Percentiles rank a stretch among this genome's conserved stretches.
phyloP scores from a whole-genome alignment of 495 filamentous ascomycete genomes.

The Aspergillus funiculosus region DNA sequence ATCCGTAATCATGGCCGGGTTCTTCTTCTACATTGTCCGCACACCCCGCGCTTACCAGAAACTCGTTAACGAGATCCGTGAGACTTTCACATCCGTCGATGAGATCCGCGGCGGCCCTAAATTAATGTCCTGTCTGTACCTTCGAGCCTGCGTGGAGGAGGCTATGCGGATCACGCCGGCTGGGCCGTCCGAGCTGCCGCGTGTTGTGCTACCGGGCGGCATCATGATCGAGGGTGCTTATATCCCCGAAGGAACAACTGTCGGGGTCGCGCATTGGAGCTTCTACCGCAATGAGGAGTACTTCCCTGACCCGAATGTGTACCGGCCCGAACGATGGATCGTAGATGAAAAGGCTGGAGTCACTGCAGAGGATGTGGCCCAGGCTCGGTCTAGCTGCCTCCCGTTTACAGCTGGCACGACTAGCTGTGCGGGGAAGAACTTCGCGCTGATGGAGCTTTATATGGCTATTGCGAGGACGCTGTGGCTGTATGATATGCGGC shows the following conservation, averaged over 20 bases:
- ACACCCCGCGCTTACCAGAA: constrained; percentile 19
- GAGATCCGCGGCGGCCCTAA: constrained; percentile 31
- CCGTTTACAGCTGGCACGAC: constrained; percentile 9
- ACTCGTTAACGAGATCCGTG: constrained; percentile 26
- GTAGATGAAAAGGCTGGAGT: not conserved
- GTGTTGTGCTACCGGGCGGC: constrained; percentile 43
- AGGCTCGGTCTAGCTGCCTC: constrained; percentile 7
- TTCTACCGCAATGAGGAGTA: constrained; percentile 6
- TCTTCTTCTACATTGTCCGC: constrained; percentile 32
- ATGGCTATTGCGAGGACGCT: constrained; percentile 3
- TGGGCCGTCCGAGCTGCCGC: constrained; percentile 37
- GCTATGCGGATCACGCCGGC: constrained; percentile 51
- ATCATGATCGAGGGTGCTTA: constrained; percentile 38
- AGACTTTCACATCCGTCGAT: constrained; percentile 19
- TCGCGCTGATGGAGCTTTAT: constrained; percentile 10
- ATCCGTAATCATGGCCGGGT: constrained; percentile 4
- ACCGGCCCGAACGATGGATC: constrained; percentile 10
- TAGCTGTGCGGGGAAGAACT: constrained; percentile 9
- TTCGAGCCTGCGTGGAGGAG: constrained; percentile 55
- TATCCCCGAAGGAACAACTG: constrained; percentile 28
- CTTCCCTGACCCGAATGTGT: constrained; percentile 3
- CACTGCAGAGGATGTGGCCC: constrained; percentile 4
- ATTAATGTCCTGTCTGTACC: constrained; percentile 31
- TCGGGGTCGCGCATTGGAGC: constrained; percentile 9
- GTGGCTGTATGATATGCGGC: constrained; percentile 8